Evolutionary conservation across 176 grass and related monocot genomes (phyloP).

Genomic region (Chrysopogon serrulatus): DNA sequence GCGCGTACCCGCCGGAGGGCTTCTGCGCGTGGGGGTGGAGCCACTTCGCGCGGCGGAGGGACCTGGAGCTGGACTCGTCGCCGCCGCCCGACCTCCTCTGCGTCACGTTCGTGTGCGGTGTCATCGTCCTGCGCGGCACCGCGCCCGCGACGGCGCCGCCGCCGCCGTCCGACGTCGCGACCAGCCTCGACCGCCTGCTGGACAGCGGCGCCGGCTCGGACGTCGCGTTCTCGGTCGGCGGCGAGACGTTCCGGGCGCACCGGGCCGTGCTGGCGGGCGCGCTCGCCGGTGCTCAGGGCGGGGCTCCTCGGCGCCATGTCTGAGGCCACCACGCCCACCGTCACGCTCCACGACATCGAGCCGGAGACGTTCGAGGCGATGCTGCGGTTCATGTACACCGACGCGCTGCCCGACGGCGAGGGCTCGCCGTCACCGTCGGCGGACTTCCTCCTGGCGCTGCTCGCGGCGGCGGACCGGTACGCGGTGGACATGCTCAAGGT

Average conservation of each 20-base stretch:
- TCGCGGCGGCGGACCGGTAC: neutral
- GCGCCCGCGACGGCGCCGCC: neutral
- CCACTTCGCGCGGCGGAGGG: no score
- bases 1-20: no score
- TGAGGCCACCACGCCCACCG: neutral
- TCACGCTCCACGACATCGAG: constrained; percentile 2
- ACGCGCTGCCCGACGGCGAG: neutral
- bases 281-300: neutral
- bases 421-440: neutral
- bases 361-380: neutral
- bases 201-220: neutral
- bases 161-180: no score
- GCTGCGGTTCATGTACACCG: constrained; percentile 46
- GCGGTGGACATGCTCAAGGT: neutral
- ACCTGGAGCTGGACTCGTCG: no score
- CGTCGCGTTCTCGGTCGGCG: constrained; percentile 8
- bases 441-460: neutral
- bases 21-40: no score
- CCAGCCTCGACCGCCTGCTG: no score
- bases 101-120: no score
- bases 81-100: no score
- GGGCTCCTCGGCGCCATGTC: no score
- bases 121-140: no score
- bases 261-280: constrained; percentile 21
- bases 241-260: constrained; percentile 25